Evolutionary conservation across 495 filamentous ascomycete genomes (phyloP).

Genomic region (Xylaria grammica): DNA sequence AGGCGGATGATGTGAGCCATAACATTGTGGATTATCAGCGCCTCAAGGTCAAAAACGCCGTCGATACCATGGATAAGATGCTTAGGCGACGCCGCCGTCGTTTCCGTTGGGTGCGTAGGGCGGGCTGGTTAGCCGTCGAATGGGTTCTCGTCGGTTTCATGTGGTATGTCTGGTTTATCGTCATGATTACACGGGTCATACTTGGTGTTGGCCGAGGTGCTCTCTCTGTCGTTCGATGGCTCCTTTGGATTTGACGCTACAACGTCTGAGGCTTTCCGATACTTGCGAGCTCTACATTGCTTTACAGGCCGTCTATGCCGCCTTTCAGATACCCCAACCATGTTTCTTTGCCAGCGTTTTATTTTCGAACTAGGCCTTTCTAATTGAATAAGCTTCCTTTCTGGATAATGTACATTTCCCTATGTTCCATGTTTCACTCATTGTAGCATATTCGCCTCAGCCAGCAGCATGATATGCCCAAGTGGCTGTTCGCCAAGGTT

Average conservation of each 20-base stretch:
- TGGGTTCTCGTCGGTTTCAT: constrained; percentile 80
- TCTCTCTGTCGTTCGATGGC: constrained; percentile 67
- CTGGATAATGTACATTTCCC: constrained; percentile 3
- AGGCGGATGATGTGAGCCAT: constrained; percentile 74
- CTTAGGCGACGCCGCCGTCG: constrained; percentile 68
- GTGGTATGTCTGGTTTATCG: constrained; percentile 85
- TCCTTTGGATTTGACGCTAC: constrained; percentile 68
- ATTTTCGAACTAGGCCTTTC: constrained; percentile 4
- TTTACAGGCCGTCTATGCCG: background rate
- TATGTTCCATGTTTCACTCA: background rate
- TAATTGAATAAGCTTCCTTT: constrained; percentile 14
- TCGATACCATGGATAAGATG: constrained; percentile 78
- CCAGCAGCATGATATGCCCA: no score
- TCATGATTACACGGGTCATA: constrained; percentile 69
- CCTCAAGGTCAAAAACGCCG: constrained; percentile 75
- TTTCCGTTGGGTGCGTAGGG: constrained; percentile 72
- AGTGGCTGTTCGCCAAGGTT: no score
- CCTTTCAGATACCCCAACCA: constrained; percentile 14
- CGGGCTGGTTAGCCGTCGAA: constrained; percentile 74
- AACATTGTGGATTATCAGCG: constrained; percentile 77
- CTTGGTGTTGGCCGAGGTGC: constrained; percentile 64
- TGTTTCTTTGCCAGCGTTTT: background rate
- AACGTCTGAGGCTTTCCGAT: background rate
- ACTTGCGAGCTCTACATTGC: constrained; percentile 1
- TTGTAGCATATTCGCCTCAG: no score